phyloP scores from a whole-genome alignment of 441 rosid species.

The Croton setiger region DNA sequence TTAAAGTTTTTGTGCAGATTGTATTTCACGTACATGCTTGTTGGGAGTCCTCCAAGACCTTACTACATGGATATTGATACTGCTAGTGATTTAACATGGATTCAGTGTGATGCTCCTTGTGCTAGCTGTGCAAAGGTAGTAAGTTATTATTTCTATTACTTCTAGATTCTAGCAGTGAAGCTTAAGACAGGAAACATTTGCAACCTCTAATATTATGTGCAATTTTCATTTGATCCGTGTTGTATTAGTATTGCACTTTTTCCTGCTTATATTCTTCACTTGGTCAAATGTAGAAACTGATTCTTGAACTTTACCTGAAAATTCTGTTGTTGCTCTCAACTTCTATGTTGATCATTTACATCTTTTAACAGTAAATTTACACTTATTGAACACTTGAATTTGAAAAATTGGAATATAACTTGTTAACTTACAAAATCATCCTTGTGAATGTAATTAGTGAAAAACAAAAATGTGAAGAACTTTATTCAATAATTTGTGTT shows the following conservation, averaged over 20 bases:
- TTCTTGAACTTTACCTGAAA: too few species aligned
- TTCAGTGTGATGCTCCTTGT: constrained; percentile 97
- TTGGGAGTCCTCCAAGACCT: constrained; percentile 63
- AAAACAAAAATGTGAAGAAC: too few species aligned
- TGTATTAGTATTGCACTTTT: not conserved
- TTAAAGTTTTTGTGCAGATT: constrained; percentile 38
- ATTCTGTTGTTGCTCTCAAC: too few species aligned
- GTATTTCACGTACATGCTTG: constrained; percentile 62
- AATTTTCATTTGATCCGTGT: not conserved
- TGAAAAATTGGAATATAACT: too few species aligned
- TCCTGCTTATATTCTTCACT: not conserved
- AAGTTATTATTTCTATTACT: constrained; percentile 3
- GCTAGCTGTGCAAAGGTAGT: constrained; percentile 82
- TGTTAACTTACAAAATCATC: too few species aligned
- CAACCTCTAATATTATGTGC: not conserved
- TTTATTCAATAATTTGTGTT: too few species aligned
- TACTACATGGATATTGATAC: constrained; percentile 84
- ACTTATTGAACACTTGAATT: too few species aligned
- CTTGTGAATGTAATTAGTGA: too few species aligned
- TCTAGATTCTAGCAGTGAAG: not conserved
- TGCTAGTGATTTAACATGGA: constrained; percentile 94
- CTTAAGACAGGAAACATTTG: not conserved
- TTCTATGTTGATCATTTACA: too few species aligned
- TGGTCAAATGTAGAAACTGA: not conserved
- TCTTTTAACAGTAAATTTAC: too few species aligned